Evolutionary conservation across 2,329 filamentous ascomycete species (phyloP), one percentile per base, ranked within the genome.

Genomic region (Aspergillus sp.): DNA sequence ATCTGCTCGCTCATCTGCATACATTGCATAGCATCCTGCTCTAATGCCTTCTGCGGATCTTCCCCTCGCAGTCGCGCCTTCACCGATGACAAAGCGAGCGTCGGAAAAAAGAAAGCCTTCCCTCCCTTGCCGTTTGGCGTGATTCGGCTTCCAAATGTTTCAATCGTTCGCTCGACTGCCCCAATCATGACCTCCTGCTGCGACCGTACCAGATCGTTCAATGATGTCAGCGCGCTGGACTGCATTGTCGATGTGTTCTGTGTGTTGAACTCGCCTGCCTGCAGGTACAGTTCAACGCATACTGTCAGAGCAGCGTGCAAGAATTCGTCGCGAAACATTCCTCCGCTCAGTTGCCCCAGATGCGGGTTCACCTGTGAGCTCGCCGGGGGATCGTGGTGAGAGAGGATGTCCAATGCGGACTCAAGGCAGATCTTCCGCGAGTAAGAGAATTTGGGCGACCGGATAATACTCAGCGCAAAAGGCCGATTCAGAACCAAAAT

Each of bases 401-500:
- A 75, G 13, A 77, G 63, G 23, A 78, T 69, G 15, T 73, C 72
- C 21, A 77, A 59, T 1, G 75, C 72, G 13, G 69, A 68, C 38
- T 77, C 75, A 0, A 77, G 61, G 54, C 74, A 76, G 6, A 75
- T 59, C 53, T 76, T 77, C 6, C 72, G 70, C 8, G 75, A 77
- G 54, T 74, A 78, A 5, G 74, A 75, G 51, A 70, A 77, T 57
- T 72, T 70, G 0, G 73, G 73, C 5, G 74, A 64, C 3, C 67
- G 62, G 10, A 68, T 64, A 11, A 75, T 71, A 58, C 71, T 75
- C n/a, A 73, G 63, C 1, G 72, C 73, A 54, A 74, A 76, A 1
- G 74, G 75, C 7, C 78, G 79, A 62, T 88, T 85, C 0, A 88
- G 73, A 0, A 80, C 77, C 13, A 87, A 78, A 2, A 86, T 65